phyloP scores from a whole-genome alignment of 139 green algal genomes.

The Volvox reticuliferus region DNA sequence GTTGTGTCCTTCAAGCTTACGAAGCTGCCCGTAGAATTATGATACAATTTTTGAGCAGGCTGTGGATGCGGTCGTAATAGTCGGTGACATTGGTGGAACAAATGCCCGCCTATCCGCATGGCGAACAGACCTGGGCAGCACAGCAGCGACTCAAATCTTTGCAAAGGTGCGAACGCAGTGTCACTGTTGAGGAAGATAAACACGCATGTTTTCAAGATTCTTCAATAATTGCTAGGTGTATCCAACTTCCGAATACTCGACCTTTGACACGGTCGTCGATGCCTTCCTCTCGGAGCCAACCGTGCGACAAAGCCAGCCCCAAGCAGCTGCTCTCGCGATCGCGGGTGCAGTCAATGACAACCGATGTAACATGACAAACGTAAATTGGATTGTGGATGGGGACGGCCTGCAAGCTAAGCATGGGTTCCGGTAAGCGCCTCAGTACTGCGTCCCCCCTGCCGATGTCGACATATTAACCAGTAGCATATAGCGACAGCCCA shows the following conservation, averaged over 20 bases:
- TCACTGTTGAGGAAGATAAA: too few species aligned
- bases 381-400: slow-evolving; percentile 86
- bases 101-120: slow-evolving; percentile 94
- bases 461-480: too few species aligned
- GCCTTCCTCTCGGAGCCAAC: slow-evolving; percentile 57
- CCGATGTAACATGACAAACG: slow-evolving; percentile 92
- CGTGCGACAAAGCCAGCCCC: slow-evolving; percentile 3
- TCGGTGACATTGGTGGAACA: slow-evolving; percentile 95
- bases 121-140: slow-evolving; percentile 56
- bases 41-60: not conserved
- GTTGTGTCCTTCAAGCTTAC: not conserved
- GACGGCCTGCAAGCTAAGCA: slow-evolving; percentile 68
- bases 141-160: slow-evolving; percentile 34
- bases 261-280: slow-evolving; percentile 70
- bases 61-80: slow-evolving; percentile 69
- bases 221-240: slow-evolving; percentile 67
- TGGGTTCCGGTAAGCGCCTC: slow-evolving; percentile 58
- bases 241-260: slow-evolving; percentile 66
- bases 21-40: not conserved
- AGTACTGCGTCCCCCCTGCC: too few species aligned
- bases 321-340: slow-evolving; percentile 73
- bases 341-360: slow-evolving; percentile 88
- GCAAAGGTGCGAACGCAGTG: slow-evolving; percentile 29
- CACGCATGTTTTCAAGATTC: not conserved
- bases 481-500: too few species aligned